Evolutionary conservation across 106 monocot species (phyloP).

Genomic region (Posidonia australis): DNA sequence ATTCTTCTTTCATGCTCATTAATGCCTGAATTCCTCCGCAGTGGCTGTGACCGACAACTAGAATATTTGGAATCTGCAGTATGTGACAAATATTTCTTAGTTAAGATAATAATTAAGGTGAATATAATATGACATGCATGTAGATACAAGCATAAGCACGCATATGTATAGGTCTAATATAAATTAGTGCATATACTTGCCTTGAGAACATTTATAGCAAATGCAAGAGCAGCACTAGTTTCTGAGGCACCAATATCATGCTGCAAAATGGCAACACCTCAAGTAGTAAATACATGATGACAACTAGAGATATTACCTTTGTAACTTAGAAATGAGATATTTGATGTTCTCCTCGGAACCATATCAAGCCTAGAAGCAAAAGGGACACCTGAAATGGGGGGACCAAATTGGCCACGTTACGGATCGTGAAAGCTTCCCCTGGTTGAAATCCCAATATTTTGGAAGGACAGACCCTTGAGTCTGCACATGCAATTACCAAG

Average conservation of each 20-base stretch:
- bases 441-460: slow-evolving; percentile 5
- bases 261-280: too few relatives aligned
- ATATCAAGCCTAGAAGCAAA: too few relatives aligned
- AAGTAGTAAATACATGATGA: too few relatives aligned
- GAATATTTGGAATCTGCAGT: slow-evolving; percentile 62
- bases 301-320: too few relatives aligned
- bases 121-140: background rate
- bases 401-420: slow-evolving; percentile 24
- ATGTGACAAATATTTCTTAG: background rate
- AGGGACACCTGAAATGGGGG: too few relatives aligned
- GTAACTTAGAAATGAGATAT: too few relatives aligned
- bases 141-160: background rate
- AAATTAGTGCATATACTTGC: slow-evolving; percentile 16
- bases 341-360: too few relatives aligned
- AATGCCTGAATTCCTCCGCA: slow-evolving; percentile 91
- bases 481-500: slow-evolving; percentile 18
- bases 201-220: slow-evolving; percentile 78
- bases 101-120: background rate
- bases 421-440: slow-evolving; percentile 18
- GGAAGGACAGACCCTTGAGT: slow-evolving; percentile 14
- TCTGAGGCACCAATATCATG: slow-evolving; percentile 82
- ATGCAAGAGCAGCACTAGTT: slow-evolving; percentile 87
- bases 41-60: slow-evolving; percentile 81
- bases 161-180: background rate
- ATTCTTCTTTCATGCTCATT: slow-evolving; percentile 58